Percentiles rank a stretch among this genome's conserved stretches.
Conservation (phyloP, 139 green algal species). For the Chlamydomonas sp. region DNA sequence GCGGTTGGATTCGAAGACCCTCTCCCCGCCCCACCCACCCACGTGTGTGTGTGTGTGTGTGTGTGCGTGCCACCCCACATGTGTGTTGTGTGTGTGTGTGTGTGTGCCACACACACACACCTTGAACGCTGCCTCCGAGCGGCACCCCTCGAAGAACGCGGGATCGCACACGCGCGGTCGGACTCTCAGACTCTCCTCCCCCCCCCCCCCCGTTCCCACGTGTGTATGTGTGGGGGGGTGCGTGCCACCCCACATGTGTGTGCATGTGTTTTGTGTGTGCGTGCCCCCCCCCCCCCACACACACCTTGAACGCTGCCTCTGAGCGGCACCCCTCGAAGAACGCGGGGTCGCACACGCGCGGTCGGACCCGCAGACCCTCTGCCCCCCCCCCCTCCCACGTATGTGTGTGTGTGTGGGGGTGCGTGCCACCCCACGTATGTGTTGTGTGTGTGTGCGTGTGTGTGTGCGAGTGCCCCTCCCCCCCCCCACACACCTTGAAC, state of each 20-base stretch:
- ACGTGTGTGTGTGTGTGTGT: too few species aligned
- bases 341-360: constrained; percentile 30
- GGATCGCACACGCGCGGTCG: constrained; percentile 42
- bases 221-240: background rate
- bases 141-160: constrained; percentile 49
- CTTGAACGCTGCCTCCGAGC: constrained; percentile 3
- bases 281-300: too few species aligned
- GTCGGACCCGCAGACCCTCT: constrained; percentile 32
- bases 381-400: constrained; percentile 37
- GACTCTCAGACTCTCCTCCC: constrained; percentile 25
- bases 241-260: too few species aligned
- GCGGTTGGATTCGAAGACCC: constrained; percentile 38
- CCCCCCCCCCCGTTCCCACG: constrained; percentile 37
- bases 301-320: constrained; percentile 11
- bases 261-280: too few species aligned
- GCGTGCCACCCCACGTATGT: background rate
- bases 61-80: background rate
- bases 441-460: background rate
- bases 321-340: constrained; percentile 50
- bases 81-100: background rate
- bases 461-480: background rate
- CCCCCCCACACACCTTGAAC: too few species aligned
- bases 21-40: constrained; percentile 33
- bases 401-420: too few species aligned
- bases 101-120: too few species aligned